Conservation (phyloP, 2,329 filamentous ascomycete genomes). For the Cadophora sp. region DNA sequence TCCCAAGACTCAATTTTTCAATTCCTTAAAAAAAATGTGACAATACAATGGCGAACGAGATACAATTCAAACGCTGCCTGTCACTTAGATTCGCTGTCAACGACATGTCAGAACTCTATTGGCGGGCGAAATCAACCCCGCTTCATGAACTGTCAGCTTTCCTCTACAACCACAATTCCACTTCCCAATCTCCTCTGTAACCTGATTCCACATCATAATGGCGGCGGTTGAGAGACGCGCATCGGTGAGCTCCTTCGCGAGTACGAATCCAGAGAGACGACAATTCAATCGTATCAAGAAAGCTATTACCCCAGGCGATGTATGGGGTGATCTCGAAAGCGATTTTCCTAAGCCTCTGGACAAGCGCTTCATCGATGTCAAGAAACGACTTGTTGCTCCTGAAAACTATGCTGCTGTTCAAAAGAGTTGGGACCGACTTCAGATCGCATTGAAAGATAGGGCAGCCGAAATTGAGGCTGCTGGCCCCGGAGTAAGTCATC, state of each 20-base stretch:
- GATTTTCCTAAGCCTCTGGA: constrained; percentile 19
- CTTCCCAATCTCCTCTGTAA: background rate
- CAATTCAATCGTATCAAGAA: constrained; percentile 14
- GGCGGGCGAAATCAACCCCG: background rate
- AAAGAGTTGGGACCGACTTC: constrained; percentile 22
- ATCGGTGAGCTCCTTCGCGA: background rate
- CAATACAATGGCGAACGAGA: background rate
- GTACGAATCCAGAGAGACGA: background rate
- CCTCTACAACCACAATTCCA: background rate
- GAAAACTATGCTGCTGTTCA: constrained; percentile 20
- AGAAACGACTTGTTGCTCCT: constrained; percentile 16
- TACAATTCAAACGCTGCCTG: background rate
- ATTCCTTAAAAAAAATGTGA: background rate
- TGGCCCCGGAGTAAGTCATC: constrained; percentile 12
- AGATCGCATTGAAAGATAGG: constrained; percentile 15
- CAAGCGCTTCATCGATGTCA: constrained; percentile 16
- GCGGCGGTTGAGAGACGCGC: background rate
- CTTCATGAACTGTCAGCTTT: background rate
- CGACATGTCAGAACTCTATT: background rate
- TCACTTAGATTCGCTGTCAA: background rate
- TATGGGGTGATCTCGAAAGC: background rate
- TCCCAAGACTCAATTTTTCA: background rate
- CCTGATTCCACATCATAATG: background rate
- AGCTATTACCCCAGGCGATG: background rate
- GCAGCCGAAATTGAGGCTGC: constrained; percentile 14